Evolutionary conservation across 129 eudicot genomes (phyloP), one percentile per base, ranked within the genome.

Genomic region (Tanacetum coccineum): DNA sequence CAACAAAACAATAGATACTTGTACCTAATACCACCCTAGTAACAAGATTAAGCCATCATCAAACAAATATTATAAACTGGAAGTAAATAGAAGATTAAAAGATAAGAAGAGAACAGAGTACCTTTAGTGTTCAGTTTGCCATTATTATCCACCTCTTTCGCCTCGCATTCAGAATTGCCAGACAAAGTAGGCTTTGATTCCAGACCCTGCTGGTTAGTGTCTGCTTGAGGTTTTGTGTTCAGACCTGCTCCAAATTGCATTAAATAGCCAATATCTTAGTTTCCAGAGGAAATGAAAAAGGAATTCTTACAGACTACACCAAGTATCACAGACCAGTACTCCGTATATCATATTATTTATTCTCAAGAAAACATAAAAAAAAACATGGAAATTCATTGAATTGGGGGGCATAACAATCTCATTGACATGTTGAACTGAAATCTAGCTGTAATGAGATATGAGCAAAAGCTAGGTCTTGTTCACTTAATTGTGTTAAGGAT

Each of bases 161-260:
- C 70, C 80, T 81, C 78, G 30, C 66, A 39, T 44, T 77, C 81
- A n/a, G 69, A 39, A 59, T 56, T 62, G 39, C 45, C 71, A 63
- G 81, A 50, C 44, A 36, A 64, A 46, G 64, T 50, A 57, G 64
- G 63, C 26, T 65, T 71, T 58, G 68, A 17, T 49, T 79, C 80
- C 13, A 48, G 62, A 62, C 28, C 72, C 59, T 74, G 77, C 11
- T 48, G 58, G 40, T 58, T 32, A 59, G 45, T 67, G 70, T 87
- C 80, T 39, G 58, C 57, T 54, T 70, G 81, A 72, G 79, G 59
- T 66, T 79, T 82, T 70, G 71, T 36, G 76, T 50, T 63, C n/a
- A 74, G 17, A 66, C 75, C 87, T 70, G 72, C 66, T 77, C 68
- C 61, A 60, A 39, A 60, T 50, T 28, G 14, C 51, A 68, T 51